Percentiles rank a stretch among this genome's conserved stretches.
These are phyloP conservation scores for Galerina sulciceps DNA, from an alignment of 768 basidiomycete species.

Conservation along the genomic window DNA sequence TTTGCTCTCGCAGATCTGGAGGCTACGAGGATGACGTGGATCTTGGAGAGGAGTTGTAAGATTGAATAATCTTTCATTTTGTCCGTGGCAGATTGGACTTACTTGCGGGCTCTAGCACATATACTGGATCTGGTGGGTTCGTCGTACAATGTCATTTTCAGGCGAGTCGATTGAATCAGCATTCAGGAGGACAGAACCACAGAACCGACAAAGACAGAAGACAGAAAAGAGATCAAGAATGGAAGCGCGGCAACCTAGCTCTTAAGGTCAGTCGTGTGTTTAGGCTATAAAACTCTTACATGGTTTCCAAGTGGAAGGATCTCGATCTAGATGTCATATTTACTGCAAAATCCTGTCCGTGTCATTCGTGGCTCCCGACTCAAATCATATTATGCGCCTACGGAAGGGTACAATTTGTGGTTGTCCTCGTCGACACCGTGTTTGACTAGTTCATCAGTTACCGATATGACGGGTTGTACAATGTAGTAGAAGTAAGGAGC, in stretches of 20 bases:
- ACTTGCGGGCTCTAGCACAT: constrained; percentile 9
- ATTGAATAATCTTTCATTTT: background rate
- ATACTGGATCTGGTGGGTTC: constrained; percentile 17
- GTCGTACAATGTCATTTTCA: background rate
- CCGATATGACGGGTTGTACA: constrained; percentile 21
- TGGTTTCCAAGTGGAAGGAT: background rate
- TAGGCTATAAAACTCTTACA: background rate
- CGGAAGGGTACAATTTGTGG: constrained; percentile 9
- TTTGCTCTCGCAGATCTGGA: constrained; percentile 11
- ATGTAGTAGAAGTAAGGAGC: constrained; percentile 8
- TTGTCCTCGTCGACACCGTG: background rate
- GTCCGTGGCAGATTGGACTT: background rate
- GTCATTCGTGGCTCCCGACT: constrained; percentile 16
- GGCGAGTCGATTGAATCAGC: background rate
- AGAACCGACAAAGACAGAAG: background rate
- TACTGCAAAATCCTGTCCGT: constrained; percentile 8
- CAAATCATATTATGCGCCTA: constrained; percentile 11
- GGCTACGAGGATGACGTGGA: constrained; percentile 24
- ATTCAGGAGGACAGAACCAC: background rate
- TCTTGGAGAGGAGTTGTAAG: constrained; percentile 21
- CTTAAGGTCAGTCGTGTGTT: constrained; percentile 1
- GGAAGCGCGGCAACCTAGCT: constrained; percentile 13
- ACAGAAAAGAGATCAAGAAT: constrained; percentile 17
- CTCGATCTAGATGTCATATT: constrained; percentile 5
- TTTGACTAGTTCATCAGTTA: constrained; percentile 8